Evolutionary conservation across 495 filamentous ascomycete genomes (phyloP).

Genomic region (Tuber calosporum): DNA sequence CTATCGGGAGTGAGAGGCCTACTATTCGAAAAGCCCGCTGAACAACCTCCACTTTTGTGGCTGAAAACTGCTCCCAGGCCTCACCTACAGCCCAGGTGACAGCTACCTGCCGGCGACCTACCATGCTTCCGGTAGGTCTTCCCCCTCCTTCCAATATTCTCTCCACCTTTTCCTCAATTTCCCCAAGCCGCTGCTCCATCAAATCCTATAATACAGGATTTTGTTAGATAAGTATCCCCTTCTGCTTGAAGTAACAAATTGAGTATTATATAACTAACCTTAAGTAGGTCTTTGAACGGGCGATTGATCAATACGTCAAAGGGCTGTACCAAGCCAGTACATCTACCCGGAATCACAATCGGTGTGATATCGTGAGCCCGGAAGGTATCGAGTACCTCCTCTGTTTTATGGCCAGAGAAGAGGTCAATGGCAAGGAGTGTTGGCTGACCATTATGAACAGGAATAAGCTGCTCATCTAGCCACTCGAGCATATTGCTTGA

Average conservation of each 20-base stretch:
- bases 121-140: neutral
- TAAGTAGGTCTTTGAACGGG: no score
- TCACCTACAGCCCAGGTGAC: constrained; percentile 5
- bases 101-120: constrained; percentile 2
- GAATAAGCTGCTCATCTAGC: no score
- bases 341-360: neutral
- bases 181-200: no score
- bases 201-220: no score
- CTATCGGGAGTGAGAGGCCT: constrained; percentile 18
- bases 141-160: no score
- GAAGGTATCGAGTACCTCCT: neutral
- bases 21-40: constrained; percentile 12
- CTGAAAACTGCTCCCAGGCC: constrained; percentile 13
- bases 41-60: constrained; percentile 1
- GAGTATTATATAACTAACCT: no score
- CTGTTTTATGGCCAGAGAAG: neutral
- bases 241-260: no score
- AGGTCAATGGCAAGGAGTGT: neutral
- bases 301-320: neutral
- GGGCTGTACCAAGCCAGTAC: constrained; percentile 1
- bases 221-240: no score
- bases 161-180: no score
- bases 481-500: no score
- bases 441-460: neutral
- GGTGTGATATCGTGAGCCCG: neutral